Conservation (phyloP, 1,284 basidiomycete species). For the Jaminaea rosea region DNA sequence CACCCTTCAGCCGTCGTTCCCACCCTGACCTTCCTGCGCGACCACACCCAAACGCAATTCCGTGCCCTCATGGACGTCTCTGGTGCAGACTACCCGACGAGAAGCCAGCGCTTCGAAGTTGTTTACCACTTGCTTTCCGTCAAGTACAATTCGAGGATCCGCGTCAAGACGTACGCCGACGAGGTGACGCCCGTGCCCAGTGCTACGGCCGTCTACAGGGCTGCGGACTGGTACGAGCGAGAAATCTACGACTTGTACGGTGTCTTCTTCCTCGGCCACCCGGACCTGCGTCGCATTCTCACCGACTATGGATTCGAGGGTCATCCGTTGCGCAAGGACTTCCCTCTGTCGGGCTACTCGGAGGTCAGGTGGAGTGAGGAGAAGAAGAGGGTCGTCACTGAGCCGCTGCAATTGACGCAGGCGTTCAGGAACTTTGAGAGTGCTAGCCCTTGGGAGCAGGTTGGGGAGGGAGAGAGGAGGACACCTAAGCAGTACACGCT, state of each 20-base stretch:
- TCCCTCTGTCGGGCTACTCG: conserved; percentile 92
- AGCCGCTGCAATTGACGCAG: conserved; percentile 82
- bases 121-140: conserved; percentile 90
- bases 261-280: conserved; percentile 92
- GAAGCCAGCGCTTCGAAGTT: conserved; percentile 89
- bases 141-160: conserved; percentile 63
- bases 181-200: conserved; percentile 93
- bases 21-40: conserved; percentile 83
- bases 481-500: conserved; percentile 52
- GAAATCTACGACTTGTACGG: conserved; percentile 98
- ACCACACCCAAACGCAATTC: conserved; percentile 93
- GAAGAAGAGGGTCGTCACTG: conserved; percentile 94
- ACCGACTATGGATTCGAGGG: conserved; percentile 99
- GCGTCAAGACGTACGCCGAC: conserved; percentile 95
- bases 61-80: conserved; percentile 87
- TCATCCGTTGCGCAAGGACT: conserved; percentile 93
- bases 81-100: conserved; percentile 88
- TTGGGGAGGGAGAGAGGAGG: conserved; percentile 71
- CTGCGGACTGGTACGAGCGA: conserved; percentile 97
- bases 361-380: conserved; percentile 98
- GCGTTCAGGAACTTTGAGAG: neutral
- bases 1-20: conserved; percentile 74
- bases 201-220: conserved; percentile 67
- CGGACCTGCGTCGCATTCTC: conserved; percentile 89
- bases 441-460: conserved; percentile 81